A percentile compares a stretch with the other conserved stretches of the same genome.
Evolutionary conservation across 2,329 filamentous ascomycete species (phyloP).

Genomic region (Trichoderma semiorbis): DNA sequence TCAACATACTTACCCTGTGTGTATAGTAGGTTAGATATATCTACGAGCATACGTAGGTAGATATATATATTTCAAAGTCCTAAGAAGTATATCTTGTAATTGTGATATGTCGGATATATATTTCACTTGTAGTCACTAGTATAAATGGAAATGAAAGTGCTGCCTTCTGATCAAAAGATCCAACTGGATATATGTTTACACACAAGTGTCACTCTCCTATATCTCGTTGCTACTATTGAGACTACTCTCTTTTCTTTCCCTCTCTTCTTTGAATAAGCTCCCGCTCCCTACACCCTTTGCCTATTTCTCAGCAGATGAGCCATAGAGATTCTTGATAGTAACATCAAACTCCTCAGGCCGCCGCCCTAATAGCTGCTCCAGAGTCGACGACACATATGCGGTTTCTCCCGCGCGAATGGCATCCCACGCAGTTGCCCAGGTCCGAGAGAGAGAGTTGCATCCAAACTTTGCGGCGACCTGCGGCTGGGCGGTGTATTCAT

Average conservation of each 20-base stretch:
- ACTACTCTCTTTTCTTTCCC: background rate
- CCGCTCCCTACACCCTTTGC: background rate
- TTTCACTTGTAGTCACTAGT: no score
- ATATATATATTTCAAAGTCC: background rate
- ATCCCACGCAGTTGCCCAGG: constrained; percentile 10
- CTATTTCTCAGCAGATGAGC: background rate
- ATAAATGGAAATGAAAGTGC: background rate
- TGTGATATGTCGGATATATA: background rate
- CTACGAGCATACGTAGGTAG: background rate
- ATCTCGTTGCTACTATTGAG: background rate
- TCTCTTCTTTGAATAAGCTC: background rate
- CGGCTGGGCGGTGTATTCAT: background rate
- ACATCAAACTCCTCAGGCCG: constrained; percentile 2
- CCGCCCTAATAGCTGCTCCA: constrained; percentile 4
- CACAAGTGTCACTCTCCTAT: background rate
- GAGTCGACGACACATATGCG: background rate
- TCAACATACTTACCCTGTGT: background rate
- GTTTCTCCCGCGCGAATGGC: constrained; percentile 6
- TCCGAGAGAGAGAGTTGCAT: background rate
- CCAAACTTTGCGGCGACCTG: constrained; percentile 1
- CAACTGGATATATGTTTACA: background rate
- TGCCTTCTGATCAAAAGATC: background rate
- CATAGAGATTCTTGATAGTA: background rate
- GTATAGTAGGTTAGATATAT: background rate
- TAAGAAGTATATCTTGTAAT: background rate